Base-by-base conservation (phyloP, 106 monocot species). In the Ottelia alismoides region DNA sequence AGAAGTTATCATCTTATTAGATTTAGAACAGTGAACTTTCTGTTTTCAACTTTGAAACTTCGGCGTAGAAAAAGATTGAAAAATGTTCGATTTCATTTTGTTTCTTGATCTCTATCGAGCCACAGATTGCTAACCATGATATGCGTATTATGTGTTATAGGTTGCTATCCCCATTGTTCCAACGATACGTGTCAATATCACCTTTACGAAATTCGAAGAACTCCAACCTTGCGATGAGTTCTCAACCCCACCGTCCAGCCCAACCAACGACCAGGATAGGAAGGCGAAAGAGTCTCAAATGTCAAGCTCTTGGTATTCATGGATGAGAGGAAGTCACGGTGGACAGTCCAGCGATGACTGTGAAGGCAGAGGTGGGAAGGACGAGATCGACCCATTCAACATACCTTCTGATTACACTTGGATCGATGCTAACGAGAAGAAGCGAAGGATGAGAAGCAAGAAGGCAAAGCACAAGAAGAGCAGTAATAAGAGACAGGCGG, bases 131-230 rank as follows among this genome's bases (percentile, higher is more conserved):
- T n/a, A n/a, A n/a, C n/a, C n/a, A n/a, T n/a, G n/a, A 18, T 25
- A 20, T 1, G 2, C 10, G 26, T 45, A 52, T 22, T 70, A 28
- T 46, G 18, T 56, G n/a, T n/a, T n/a, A 40, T 76, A 96, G 96
- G 55, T 96, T 31, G 89, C 88, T n/a, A 85, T 96, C 29, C 96
- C 96, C 18, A 70, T 89, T 30, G 82, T 89, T 45, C 96, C 96
- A 16, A 96, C 85, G 3, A 85, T 96, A 44, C 74, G 96, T 40
- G 89, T 96, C 23, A 40, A 89, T 18, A 50, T 96, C 23, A 96
- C 96, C 20, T 96, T 96, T 74, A 79, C 96, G 20, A 96, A 96
- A 50, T 96, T 96, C 52, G 96, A 96, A 76, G 96, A 89, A 60
- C 63, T 89, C 10, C 81, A 81, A 31, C 67, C 71, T 24, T 25